These are phyloP conservation scores for Clohesyomyces aquaticus DNA, from an alignment of 495 filamentous ascomycete genomes.

Conservation along the genomic window DNA sequence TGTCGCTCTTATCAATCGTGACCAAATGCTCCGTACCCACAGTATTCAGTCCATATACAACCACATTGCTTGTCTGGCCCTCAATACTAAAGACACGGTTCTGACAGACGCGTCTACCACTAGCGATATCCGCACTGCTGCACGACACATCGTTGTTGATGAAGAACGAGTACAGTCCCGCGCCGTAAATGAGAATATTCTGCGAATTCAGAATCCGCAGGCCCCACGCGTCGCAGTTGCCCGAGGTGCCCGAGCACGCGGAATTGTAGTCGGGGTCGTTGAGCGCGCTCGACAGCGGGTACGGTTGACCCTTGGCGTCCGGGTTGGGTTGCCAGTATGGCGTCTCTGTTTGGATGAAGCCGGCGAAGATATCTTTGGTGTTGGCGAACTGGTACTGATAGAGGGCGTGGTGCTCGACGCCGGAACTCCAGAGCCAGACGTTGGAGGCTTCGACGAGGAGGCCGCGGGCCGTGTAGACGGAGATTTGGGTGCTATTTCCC, in stretches of 20 bases:
- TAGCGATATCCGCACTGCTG: constrained; percentile 49
- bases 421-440: constrained; percentile 73
- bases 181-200: constrained; percentile 45
- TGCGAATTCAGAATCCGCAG: constrained; percentile 62
- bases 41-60: constrained; percentile 81
- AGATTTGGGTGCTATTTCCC: constrained; percentile 75
- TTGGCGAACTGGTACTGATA: constrained; percentile 76
- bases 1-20: constrained; percentile 53
- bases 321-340: constrained; percentile 51
- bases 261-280: constrained; percentile 75
- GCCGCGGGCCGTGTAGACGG: constrained; percentile 90
- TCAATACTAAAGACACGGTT: constrained; percentile 82
- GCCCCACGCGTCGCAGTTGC: constrained; percentile 81
- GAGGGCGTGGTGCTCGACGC: constrained; percentile 84
- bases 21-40: constrained; percentile 85
- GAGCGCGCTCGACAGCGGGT: constrained; percentile 69
- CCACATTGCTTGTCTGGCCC: constrained; percentile 49
- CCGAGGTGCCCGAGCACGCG: constrained; percentile 61
- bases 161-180: constrained; percentile 60
- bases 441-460: constrained; percentile 69
- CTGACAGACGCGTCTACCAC: constrained; percentile 71
- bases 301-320: constrained; percentile 84
- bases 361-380: constrained; percentile 82
- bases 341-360: constrained; percentile 87
- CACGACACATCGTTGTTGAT: constrained; percentile 69